These are phyloP conservation scores for Cucurbitaria berberidis DNA, from an alignment of 2,329 filamentous ascomycete species.

Conservation along the genomic window DNA sequence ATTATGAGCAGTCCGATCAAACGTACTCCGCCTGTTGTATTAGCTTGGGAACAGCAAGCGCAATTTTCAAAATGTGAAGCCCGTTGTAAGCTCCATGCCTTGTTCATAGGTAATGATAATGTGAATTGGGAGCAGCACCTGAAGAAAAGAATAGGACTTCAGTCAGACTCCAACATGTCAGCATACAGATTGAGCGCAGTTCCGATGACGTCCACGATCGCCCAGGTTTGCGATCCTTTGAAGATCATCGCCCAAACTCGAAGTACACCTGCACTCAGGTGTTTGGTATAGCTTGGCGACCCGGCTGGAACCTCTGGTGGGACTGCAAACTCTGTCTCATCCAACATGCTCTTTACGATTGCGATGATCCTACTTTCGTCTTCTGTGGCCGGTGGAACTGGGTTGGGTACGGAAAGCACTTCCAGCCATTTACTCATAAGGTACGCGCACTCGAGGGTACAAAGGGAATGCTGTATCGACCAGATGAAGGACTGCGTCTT, in stretches of 20 bases:
- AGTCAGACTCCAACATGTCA: conserved; percentile 48
- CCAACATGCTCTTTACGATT: conserved; percentile 52
- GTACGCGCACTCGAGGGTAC: conserved; percentile 50
- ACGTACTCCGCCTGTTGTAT: not conserved
- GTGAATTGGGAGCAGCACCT: too few relatives aligned
- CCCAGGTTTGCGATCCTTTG: conserved; percentile 52
- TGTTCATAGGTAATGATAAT: not conserved
- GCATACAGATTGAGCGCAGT: conserved; percentile 51
- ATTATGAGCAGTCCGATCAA: not conserved
- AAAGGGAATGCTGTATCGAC: conserved; percentile 51
- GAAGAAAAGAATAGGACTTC: too few relatives aligned
- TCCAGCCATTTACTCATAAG: conserved; percentile 52
- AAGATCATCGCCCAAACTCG: conserved; percentile 53
- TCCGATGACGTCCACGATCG: conserved; percentile 52
- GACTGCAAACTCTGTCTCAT: conserved; percentile 47
- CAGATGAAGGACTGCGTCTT: conserved; percentile 50
- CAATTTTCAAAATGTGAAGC: not conserved
- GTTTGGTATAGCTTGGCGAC: conserved; percentile 41
- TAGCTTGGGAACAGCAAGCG: not conserved
- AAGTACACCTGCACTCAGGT: conserved; percentile 50
- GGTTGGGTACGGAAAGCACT: conserved; percentile 37
- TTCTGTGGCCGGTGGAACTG: conserved; percentile 45
- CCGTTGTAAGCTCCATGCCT: not conserved
- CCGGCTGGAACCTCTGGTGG: conserved; percentile 37
- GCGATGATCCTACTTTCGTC: conserved; percentile 48